These are phyloP conservation scores for Anthracocystis walkeri DNA, from an alignment of 1,284 basidiomycete species.

Conservation along the genomic window DNA sequence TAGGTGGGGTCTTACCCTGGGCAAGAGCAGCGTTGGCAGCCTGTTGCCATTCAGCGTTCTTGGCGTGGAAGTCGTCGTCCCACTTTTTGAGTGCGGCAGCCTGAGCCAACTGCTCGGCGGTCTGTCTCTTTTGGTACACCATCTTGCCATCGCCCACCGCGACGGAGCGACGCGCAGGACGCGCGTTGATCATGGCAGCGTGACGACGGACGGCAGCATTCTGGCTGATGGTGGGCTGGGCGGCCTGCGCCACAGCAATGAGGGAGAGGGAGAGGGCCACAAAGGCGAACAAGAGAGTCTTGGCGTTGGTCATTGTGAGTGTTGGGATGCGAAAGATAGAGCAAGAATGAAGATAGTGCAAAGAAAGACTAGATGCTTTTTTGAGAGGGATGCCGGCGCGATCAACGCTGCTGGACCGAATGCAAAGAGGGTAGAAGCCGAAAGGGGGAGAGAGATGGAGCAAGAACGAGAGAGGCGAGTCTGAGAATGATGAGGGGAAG, in stretches of 20 bases:
- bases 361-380: background rate
- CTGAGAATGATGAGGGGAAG: constrained; percentile 6
- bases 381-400: constrained; percentile 25
- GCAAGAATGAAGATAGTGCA: background rate
- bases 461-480: constrained; percentile 1
- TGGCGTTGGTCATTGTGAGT: constrained; percentile 32
- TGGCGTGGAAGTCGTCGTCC: constrained; percentile 51
- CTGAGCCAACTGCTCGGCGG: constrained; percentile 41
- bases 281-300: constrained; percentile 38
- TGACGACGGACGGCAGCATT: constrained; percentile 45
- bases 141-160: constrained; percentile 30
- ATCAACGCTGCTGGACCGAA: constrained; percentile 45
- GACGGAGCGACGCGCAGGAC: constrained; percentile 34
- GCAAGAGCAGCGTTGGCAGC: constrained; percentile 50
- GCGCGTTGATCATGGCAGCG: constrained; percentile 23
- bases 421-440: constrained; percentile 1
- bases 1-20: constrained; percentile 50
- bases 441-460: constrained; percentile 9
- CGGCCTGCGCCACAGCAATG: constrained; percentile 39
- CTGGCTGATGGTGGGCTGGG: constrained; percentile 42
- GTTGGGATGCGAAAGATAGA: background rate
- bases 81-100: constrained; percentile 41
- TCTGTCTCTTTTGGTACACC: constrained; percentile 39
- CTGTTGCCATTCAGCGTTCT: constrained; percentile 58
- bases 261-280: constrained; percentile 35